Evolutionary conservation across 2,329 filamentous ascomycete genomes (phyloP).

Genomic region (Aspergillus sp.): DNA sequence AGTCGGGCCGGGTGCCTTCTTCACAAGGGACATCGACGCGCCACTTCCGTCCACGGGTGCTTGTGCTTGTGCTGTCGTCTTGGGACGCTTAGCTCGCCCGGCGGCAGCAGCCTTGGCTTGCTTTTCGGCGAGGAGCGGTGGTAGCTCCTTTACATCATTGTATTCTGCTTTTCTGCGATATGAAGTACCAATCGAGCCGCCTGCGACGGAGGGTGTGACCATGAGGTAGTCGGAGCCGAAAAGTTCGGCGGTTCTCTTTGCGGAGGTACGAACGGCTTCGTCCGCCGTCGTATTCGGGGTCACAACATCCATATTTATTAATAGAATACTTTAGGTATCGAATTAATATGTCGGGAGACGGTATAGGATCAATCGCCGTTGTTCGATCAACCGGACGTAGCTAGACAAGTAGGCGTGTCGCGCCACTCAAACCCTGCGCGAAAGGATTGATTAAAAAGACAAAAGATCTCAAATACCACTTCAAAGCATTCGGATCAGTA

Average conservation of each 20-base stretch:
- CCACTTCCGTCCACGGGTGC: constrained; percentile 46
- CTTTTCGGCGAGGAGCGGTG: constrained; percentile 70
- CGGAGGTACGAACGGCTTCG: constrained; percentile 35
- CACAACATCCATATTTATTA: constrained; percentile 24
- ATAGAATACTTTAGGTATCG: not conserved
- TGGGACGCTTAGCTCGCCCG: constrained; percentile 57
- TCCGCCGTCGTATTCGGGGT: constrained; percentile 24
- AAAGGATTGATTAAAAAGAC: not conserved
- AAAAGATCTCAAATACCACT: not conserved
- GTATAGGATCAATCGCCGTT: not conserved
- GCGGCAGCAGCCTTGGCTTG: constrained; percentile 60
- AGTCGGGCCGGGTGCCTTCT: constrained; percentile 26
- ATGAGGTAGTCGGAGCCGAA: constrained; percentile 43
- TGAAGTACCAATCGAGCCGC: constrained; percentile 38
- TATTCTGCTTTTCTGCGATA: constrained; percentile 59
- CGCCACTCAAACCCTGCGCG: not conserved
- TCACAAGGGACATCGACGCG: constrained; percentile 52
- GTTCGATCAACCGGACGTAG: not conserved
- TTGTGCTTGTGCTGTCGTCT: constrained; percentile 42
- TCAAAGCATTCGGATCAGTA: not conserved
- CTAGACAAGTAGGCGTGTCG: constrained; percentile 7
- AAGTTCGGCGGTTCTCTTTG: constrained; percentile 42
- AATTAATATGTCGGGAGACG: not conserved
- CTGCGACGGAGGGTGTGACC: constrained; percentile 36
- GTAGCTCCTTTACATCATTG: constrained; percentile 67